A percentile compares a stretch with the other conserved stretches of the same genome.
Conservation (phyloP, 1,284 basidiomycete species). For the Naganishia liquefaciens region DNA sequence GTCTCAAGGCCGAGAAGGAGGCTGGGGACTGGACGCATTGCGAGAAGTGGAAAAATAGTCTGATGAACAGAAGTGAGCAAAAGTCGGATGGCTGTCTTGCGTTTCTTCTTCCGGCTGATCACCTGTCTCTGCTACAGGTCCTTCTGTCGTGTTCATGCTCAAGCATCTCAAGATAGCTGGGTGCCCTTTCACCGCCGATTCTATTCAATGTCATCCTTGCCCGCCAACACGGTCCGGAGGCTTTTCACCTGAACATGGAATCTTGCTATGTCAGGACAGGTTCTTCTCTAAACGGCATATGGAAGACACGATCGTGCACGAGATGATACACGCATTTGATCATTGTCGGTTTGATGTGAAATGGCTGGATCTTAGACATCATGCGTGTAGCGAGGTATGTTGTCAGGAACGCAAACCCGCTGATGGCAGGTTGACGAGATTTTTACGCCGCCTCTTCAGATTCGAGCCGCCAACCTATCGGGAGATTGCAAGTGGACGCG, state of each 20-base stretch:
- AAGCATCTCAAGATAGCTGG: slow-evolving; percentile 72
- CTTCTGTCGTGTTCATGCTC: slow-evolving; percentile 81
- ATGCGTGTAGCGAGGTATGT: slow-evolving; percentile 90
- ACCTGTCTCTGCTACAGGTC: slow-evolving; percentile 60
- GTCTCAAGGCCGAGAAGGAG: slow-evolving; percentile 40
- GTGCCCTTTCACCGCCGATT: slow-evolving; percentile 65
- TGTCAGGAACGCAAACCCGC: not conserved
- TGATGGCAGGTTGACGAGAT: slow-evolving; percentile 1
- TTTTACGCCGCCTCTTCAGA: slow-evolving; percentile 58
- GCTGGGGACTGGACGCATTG: slow-evolving; percentile 56
- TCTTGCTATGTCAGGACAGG: slow-evolving; percentile 79
- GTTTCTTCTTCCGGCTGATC: too few species aligned
- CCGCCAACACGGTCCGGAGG: slow-evolving; percentile 74
- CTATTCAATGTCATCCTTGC: slow-evolving; percentile 80
- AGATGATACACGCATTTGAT: slow-evolving; percentile 95
- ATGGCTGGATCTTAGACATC: slow-evolving; percentile 86
- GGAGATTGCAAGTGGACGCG: slow-evolving; percentile 85
- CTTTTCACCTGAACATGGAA: slow-evolving; percentile 73
- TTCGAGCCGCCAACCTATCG: slow-evolving; percentile 88
- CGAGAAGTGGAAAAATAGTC: slow-evolving; percentile 55
- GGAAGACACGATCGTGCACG: slow-evolving; percentile 90
- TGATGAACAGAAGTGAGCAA: slow-evolving; percentile 55
- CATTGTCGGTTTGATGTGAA: slow-evolving; percentile 91
- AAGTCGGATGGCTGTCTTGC: not conserved
- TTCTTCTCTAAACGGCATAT: slow-evolving; percentile 80